These are phyloP conservation scores for Didymella keratinophila DNA, from an alignment of 2,329 filamentous ascomycete species.

Conservation along the genomic window DNA sequence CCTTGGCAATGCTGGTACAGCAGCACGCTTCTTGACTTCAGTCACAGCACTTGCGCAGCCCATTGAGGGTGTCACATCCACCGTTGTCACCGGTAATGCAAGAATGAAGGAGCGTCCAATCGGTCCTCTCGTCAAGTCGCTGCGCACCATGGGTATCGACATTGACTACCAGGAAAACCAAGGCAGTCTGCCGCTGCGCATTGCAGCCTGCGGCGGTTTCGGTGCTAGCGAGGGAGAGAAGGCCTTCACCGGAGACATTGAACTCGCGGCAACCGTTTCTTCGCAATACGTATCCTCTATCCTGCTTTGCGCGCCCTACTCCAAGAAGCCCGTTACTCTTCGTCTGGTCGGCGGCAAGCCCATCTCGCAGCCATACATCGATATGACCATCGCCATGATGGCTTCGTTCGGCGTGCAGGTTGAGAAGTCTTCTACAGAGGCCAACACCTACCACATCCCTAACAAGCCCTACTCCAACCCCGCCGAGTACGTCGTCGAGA, in stretches of 20 bases:
- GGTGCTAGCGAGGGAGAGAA: conserved; percentile 76
- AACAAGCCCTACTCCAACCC: conserved; percentile 85
- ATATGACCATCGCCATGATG: conserved; percentile 99
- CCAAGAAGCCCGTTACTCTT: conserved; percentile 90
- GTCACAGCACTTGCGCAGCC: conserved; percentile 84
- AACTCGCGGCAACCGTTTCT: conserved; percentile 92
- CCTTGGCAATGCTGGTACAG: conserved; percentile 94
- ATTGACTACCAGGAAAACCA: conserved; percentile 86
- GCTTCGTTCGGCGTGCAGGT: conserved; percentile 85
- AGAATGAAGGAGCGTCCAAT: conserved; percentile 97
- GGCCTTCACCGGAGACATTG: conserved; percentile 74
- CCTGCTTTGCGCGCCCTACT: conserved; percentile 95
- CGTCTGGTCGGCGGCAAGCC: conserved; percentile 94
- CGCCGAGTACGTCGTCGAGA: conserved; percentile 87
- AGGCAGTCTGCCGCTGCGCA: conserved; percentile 82
- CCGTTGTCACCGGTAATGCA: conserved; percentile 88
- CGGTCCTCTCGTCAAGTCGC: conserved; percentile 87
- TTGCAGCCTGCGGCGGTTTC: conserved; percentile 67
- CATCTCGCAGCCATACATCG: conserved; percentile 95
- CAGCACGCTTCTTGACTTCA: conserved; percentile 92
- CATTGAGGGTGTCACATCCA: conserved; percentile 67
- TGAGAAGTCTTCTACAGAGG: conserved; percentile 75
- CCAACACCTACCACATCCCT: conserved; percentile 93
- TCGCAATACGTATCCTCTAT: conserved; percentile 99
- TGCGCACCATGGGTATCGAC: conserved; percentile 84